Percentiles rank a stretch among this genome's conserved stretches.
Evolutionary conservation across 1,284 basidiomycete genomes (phyloP).

Genomic region (Porogramme epimiltina): DNA sequence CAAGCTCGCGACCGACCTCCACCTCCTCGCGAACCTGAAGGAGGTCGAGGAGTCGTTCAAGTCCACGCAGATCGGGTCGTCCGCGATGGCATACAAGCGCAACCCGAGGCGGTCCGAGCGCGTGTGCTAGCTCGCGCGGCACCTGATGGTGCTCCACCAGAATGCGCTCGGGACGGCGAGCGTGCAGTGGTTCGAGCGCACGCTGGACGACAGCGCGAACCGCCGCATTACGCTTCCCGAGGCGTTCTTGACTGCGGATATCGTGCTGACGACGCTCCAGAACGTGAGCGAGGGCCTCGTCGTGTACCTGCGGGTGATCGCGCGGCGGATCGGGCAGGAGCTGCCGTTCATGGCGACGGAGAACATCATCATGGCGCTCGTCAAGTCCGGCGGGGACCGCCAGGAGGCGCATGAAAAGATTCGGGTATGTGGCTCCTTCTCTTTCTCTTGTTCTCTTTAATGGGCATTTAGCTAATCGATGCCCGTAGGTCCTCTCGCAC

Average conservation of each 20-base stretch:
- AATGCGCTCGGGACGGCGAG: constrained; percentile 91
- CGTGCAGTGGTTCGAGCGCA: constrained; percentile 97
- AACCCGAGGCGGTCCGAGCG: constrained; percentile 99
- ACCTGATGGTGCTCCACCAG: constrained; percentile 92
- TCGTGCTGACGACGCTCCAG: constrained; percentile 92
- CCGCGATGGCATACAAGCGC: constrained; percentile 99
- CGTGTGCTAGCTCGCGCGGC: constrained; percentile 92
- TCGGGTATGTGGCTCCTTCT: constrained; percentile 53
- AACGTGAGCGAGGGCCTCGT: constrained; percentile 98
- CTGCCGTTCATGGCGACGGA: constrained; percentile 99
- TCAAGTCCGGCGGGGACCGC: constrained; percentile 92
- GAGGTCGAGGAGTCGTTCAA: constrained; percentile 99
- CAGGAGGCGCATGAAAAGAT: constrained; percentile 98
- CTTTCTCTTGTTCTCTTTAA: background rate
- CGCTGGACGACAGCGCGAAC: constrained; percentile 95
- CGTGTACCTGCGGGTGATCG: constrained; percentile 97
- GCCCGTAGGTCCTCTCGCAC: constrained; percentile 79
- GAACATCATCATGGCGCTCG: constrained; percentile 99
- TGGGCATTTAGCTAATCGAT: background rate
- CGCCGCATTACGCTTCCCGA: constrained; percentile 95
- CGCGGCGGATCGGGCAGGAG: constrained; percentile 89
- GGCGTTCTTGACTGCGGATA: constrained; percentile 96
- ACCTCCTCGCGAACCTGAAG: constrained; percentile 92
- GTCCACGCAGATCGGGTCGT: constrained; percentile 97
- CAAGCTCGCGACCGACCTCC: constrained; percentile 97